Percentiles rank a stretch among this genome's conserved stretches.
Conservation (phyloP, 805 yeast genomes). For the Metschnikowia proteae region DNA sequence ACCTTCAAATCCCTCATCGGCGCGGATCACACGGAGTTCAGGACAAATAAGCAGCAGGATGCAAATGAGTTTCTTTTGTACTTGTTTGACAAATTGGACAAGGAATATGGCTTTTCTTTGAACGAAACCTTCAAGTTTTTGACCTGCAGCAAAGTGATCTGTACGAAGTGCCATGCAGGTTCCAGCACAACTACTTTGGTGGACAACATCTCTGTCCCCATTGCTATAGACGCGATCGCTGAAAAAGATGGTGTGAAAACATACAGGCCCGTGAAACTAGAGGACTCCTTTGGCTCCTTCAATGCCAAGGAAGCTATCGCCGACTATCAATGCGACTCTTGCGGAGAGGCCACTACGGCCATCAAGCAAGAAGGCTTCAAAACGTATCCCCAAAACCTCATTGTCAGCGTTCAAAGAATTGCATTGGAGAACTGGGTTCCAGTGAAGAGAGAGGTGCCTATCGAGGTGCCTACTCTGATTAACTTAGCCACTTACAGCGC, state of each 20-base stretch:
- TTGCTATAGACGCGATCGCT: constrained; percentile 40
- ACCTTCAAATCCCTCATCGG: constrained; percentile 77
- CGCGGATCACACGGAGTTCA: constrained; percentile 73
- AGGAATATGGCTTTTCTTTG: constrained; percentile 41
- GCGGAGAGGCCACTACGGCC: constrained; percentile 34
- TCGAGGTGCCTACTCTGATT: constrained; percentile 46
- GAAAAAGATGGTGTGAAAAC: constrained; percentile 41
- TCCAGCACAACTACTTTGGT: constrained; percentile 51
- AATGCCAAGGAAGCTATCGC: constrained; percentile 55
- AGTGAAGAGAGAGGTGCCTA: constrained; percentile 70
- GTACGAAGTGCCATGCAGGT: constrained; percentile 57
- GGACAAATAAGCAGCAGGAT: constrained; percentile 89
- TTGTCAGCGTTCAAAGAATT: constrained; percentile 75
- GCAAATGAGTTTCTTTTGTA: constrained; percentile 84
- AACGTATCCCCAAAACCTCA: constrained; percentile 66
- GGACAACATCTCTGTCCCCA: constrained; percentile 63
- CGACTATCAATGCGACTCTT: constrained; percentile 54
- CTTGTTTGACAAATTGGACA: constrained; percentile 60
- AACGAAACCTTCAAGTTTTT: constrained; percentile 61
- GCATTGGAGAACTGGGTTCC: constrained; percentile 90
- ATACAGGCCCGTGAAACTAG: constrained; percentile 49
- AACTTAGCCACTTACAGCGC: constrained; percentile 43
- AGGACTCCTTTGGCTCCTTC: constrained; percentile 45
- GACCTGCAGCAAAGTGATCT: constrained; percentile 58
- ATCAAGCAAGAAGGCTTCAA: constrained; percentile 46